Conservation (phyloP, 1,284 basidiomycete species). For the Trametes sp. region DNA sequence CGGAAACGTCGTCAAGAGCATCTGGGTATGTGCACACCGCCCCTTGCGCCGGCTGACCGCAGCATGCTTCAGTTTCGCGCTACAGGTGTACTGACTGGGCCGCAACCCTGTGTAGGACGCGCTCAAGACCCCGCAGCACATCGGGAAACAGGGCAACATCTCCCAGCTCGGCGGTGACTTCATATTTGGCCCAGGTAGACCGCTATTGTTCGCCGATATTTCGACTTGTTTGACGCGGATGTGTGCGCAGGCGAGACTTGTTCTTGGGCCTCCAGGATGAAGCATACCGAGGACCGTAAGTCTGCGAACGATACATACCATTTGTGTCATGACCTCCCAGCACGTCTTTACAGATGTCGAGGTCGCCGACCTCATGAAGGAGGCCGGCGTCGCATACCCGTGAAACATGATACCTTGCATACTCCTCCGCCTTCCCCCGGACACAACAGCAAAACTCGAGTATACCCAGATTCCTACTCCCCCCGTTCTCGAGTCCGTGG, state of each 20-base stretch:
- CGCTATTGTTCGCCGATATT: neutral
- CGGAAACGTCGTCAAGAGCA: slow-evolving; percentile 49
- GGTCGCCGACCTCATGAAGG: slow-evolving; percentile 50
- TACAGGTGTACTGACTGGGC: neutral
- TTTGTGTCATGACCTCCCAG: no score
- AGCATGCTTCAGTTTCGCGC: neutral
- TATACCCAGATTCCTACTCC: no score
- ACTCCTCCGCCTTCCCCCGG: neutral
- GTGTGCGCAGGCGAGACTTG: slow-evolving; percentile 44
- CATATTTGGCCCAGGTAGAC: slow-evolving; percentile 60
- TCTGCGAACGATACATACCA: no score
- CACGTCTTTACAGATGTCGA: slow-evolving; percentile 48
- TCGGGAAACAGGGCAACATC: slow-evolving; percentile 67
- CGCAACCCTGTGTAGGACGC: slow-evolving; percentile 42
- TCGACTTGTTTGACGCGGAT: neutral
- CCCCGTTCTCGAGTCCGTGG: no score
- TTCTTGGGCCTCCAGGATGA: slow-evolving; percentile 61
- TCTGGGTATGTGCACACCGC: slow-evolving; percentile 51
- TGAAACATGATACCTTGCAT: slow-evolving; percentile 13
- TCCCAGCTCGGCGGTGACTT: slow-evolving; percentile 71
- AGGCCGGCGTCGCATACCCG: slow-evolving; percentile 38
- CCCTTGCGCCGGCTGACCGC: neutral
- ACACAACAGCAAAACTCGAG: neutral
- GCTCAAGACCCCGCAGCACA: slow-evolving; percentile 52
- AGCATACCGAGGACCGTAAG: slow-evolving; percentile 69